Evolutionary conservation across 2,329 filamentous ascomycete genomes (phyloP).

Genomic region (Colletotrichum sp.): DNA sequence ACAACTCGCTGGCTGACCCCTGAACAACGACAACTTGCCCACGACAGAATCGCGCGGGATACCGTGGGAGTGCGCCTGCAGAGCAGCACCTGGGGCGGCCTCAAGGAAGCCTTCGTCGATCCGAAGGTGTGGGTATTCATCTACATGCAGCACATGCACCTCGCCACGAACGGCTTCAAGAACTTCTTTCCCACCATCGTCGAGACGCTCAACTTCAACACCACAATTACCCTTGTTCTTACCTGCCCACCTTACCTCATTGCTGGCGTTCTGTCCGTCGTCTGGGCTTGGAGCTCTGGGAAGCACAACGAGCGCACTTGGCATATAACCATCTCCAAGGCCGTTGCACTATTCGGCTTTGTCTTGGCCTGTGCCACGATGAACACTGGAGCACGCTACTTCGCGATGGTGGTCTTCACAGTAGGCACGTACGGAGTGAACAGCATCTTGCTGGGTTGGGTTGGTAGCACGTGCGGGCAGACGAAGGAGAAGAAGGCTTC

Average conservation of each 20-base stretch:
- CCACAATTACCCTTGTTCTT: slow-evolving; percentile 47
- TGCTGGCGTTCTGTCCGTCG: slow-evolving; percentile 41
- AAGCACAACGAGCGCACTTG: slow-evolving; percentile 51
- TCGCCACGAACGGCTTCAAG: slow-evolving; percentile 48
- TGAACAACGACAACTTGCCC: slow-evolving; percentile 44
- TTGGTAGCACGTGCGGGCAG: slow-evolving; percentile 37
- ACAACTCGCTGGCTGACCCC: slow-evolving; percentile 39
- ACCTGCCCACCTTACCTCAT: slow-evolving; percentile 48
- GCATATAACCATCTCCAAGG: slow-evolving; percentile 48
- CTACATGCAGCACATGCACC: slow-evolving; percentile 53
- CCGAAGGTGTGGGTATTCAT: slow-evolving; percentile 49
- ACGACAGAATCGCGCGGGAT: slow-evolving; percentile 38
- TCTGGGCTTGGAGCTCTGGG: slow-evolving; percentile 35
- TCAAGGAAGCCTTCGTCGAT: slow-evolving; percentile 46
- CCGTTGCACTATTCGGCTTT: slow-evolving; percentile 36
- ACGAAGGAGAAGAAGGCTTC: slow-evolving; percentile 44
- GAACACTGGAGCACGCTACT: slow-evolving; percentile 28
- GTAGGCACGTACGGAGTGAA: slow-evolving; percentile 34
- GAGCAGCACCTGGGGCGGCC: slow-evolving; percentile 40
- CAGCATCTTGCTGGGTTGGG: slow-evolving; percentile 40
- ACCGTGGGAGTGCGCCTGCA: slow-evolving; percentile 29
- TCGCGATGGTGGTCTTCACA: slow-evolving; percentile 33
- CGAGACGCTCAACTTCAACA: slow-evolving; percentile 42
- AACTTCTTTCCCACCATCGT: slow-evolving; percentile 44
- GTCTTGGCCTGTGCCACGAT: slow-evolving; percentile 32